These are phyloP conservation scores for Sporothrix globosa DNA, from an alignment of 2,329 filamentous ascomycete genomes.

Conservation along the genomic window DNA sequence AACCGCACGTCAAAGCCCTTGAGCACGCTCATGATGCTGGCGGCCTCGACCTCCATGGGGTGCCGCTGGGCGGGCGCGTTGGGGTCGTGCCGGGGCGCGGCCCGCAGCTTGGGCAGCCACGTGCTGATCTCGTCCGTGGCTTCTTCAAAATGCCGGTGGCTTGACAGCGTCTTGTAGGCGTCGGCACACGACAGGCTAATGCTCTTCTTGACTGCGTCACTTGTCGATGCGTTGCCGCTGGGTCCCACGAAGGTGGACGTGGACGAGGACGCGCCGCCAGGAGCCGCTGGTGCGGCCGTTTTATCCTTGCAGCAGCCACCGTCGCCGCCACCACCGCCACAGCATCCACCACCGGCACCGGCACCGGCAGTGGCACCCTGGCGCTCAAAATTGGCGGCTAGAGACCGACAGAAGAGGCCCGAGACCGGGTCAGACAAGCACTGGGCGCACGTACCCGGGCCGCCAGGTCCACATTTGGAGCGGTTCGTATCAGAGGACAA, in stretches of 20 bases:
- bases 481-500: slow-evolving; percentile 38
- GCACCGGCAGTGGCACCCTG: slow-evolving; percentile 38
- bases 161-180: slow-evolving; percentile 76
- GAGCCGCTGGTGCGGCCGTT: background rate
- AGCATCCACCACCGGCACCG: slow-evolving; percentile 48
- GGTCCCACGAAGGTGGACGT: slow-evolving; percentile 33
- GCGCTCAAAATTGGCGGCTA: slow-evolving; percentile 66
- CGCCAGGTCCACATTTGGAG: slow-evolving; percentile 62
- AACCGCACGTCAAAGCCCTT: slow-evolving; percentile 80
- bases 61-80: slow-evolving; percentile 49
- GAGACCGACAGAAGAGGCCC: slow-evolving; percentile 79
- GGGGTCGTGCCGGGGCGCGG: slow-evolving; percentile 50
- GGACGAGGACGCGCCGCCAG: slow-evolving; percentile 28
- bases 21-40: slow-evolving; percentile 83
- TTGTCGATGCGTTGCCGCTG: slow-evolving; percentile 12
- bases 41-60: slow-evolving; percentile 78
- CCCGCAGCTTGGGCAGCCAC: slow-evolving; percentile 74
- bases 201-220: slow-evolving; percentile 38
- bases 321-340: slow-evolving; percentile 62
- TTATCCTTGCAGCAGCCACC: slow-evolving; percentile 67
- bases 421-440: slow-evolving; percentile 77
- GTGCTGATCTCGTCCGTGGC: slow-evolving; percentile 73
- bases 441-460: slow-evolving; percentile 77
- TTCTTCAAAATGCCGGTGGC: slow-evolving; percentile 73
- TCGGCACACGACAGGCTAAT: slow-evolving; percentile 72